Conservation (phyloP, 352 stramenopile species). For the Globisporangium sylvaticum region DNA sequence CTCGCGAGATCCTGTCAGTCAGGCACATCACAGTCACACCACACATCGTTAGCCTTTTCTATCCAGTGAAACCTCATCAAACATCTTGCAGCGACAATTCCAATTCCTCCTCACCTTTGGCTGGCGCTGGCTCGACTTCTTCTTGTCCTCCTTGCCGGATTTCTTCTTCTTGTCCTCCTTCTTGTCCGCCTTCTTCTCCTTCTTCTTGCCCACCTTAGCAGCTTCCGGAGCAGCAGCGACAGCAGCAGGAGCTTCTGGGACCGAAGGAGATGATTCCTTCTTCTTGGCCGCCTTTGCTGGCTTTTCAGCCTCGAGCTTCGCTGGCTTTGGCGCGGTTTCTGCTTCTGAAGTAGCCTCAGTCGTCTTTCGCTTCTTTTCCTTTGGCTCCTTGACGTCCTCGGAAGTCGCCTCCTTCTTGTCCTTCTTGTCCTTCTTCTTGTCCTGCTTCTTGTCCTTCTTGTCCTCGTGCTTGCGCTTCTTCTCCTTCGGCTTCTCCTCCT, state of each 20-base stretch:
- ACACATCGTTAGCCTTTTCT: not conserved
- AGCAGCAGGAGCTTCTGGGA: not conserved
- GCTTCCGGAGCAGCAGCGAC: slow-evolving; percentile 15
- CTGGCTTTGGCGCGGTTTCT: slow-evolving; percentile 11
- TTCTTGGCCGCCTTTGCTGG: slow-evolving; percentile 10
- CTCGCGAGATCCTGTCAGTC: slow-evolving; percentile 50
- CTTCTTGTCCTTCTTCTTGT: slow-evolving; percentile 21
- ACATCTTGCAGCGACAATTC: not conserved
- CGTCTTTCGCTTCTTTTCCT: slow-evolving; percentile 15
- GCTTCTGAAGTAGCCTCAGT: slow-evolving; percentile 21
- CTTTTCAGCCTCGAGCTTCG: slow-evolving; percentile 1
- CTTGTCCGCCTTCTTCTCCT: slow-evolving; percentile 20
- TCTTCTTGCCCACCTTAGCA: slow-evolving; percentile 11
- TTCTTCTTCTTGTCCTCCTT: slow-evolving; percentile 28
- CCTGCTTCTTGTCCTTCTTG: slow-evolving; percentile 18
- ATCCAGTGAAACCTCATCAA: not conserved
- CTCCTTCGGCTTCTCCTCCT: slow-evolving; percentile 46
- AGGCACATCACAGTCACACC: not conserved
- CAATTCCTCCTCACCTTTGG: slow-evolving; percentile 27
- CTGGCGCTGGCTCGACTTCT: slow-evolving; percentile 28
- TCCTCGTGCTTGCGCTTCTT: slow-evolving; percentile 24
- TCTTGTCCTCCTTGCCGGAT: slow-evolving; percentile 17
- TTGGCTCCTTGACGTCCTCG: slow-evolving; percentile 20
- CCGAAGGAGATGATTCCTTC: not conserved
- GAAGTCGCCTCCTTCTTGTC: not conserved